phyloP scores from a whole-genome alignment of 2,329 filamentous ascomycete species.

The Colletotrichum lindemuthianum region DNA sequence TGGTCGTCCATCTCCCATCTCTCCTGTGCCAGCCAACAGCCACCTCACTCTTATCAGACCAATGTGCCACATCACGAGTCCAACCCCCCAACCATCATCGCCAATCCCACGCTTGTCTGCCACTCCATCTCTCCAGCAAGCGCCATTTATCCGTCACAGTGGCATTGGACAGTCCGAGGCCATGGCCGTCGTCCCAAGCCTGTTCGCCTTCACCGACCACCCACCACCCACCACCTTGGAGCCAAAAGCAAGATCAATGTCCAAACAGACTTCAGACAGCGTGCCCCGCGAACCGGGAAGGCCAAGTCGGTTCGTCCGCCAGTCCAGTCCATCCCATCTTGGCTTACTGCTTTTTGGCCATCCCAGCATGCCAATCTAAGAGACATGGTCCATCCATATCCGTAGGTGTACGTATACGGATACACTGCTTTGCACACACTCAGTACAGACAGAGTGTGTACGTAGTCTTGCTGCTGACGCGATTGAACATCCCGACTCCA shows the following conservation, averaged over 20 bases:
- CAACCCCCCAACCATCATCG: neutral
- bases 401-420: no score
- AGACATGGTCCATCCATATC: neutral
- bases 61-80: neutral
- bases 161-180: conserved; percentile 11
- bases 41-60: conserved; percentile 3
- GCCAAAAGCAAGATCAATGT: neutral
- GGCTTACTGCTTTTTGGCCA: neutral
- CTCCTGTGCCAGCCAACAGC: no score
- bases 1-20: no score
- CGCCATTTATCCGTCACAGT: conserved; percentile 18
- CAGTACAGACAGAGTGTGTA: neutral
- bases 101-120: neutral
- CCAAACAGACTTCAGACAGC: neutral
- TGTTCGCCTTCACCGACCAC: neutral
- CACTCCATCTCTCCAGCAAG: neutral
- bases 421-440: neutral
- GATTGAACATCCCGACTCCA: neutral
- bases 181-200: conserved; percentile 1
- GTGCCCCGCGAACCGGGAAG: neutral
- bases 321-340: neutral
- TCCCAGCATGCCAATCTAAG: neutral
- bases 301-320: conserved; percentile 19
- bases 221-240: neutral
- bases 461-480: neutral